Evolutionary conservation across 2,329 filamentous ascomycete species (phyloP), one percentile per base, ranked within the genome.

Genomic region (Penicillium sp.): DNA sequence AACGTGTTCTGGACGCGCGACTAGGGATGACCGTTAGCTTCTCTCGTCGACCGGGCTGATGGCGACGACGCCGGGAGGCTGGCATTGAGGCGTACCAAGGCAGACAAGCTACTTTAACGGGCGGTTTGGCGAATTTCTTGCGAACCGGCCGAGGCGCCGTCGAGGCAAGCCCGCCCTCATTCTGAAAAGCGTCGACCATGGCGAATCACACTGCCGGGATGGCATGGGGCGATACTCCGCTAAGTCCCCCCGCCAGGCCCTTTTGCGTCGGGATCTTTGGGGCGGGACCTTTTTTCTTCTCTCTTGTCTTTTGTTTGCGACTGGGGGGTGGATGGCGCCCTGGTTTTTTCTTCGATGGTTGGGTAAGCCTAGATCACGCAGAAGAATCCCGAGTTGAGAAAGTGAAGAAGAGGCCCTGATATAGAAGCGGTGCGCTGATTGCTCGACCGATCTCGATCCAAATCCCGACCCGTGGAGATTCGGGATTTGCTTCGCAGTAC

Each of bases 61-160:
- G 31, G 17, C 39, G 20, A 35, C 8, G 38, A n/a, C 37, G 22
- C 35, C 14, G 37, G 38, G 25, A 42, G 49, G 39, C 28, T 31
- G 55, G 22, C 38, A 45, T 25, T 22, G 11, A 28, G 37, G 64
- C 75, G 70, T 69, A 79, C 77, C 77, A 79, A 55, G 77, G 67
- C 58, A 79, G 66, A 71, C 76, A 79, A 45, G 77, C 77, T 67
- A 79, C 75, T 66, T 79, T 79, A 37, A 79, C 77, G 42, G 77
- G 77, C 22, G 77, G 77, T 71, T 78, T 78, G 52, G 75, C 74
- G 61, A 79, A 79, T 68, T 78, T 79, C 71, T 75, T 78, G 63
- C 75, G 73, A 62, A 71, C 65, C 62, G 73, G 71, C 50, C 69
- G 69, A 64, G 72, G 69, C 34, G 62, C 55, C 55, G 66, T 68